Conservation (phyloP, 176 grass and related monocot genomes). For the Avena eriantha region DNA sequence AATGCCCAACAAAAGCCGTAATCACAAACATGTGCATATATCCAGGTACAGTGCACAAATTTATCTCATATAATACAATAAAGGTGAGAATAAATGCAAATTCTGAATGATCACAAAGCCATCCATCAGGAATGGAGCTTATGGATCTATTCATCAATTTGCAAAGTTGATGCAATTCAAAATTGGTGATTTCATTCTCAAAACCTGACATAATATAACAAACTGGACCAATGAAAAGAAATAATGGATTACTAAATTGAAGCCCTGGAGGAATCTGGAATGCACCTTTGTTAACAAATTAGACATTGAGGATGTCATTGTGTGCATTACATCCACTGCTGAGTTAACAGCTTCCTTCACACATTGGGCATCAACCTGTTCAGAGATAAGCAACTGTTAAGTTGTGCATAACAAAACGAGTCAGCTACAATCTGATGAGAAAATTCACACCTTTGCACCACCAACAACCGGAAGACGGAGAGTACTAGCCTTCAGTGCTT, state of each 20-base stretch:
- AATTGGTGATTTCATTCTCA: slow-evolving; percentile 6
- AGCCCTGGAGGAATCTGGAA: slow-evolving; percentile 26
- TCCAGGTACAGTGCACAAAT: background rate
- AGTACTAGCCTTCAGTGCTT: slow-evolving; percentile 95
- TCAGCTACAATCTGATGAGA: slow-evolving; percentile 22
- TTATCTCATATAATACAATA: background rate
- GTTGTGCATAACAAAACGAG: slow-evolving; percentile 32
- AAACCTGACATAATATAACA: slow-evolving; percentile 19
- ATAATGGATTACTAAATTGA: background rate
- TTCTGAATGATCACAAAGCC: background rate
- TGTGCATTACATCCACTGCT: slow-evolving; percentile 79
- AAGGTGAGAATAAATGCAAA: background rate
- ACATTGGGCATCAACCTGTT: slow-evolving; percentile 77
- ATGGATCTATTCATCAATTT: slow-evolving; percentile 25
- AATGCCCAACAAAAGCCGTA: background rate
- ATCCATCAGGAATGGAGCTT: slow-evolving; percentile 17
- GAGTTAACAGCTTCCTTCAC: slow-evolving; percentile 87
- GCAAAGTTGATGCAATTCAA: background rate
- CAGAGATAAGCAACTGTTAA: slow-evolving; percentile 37
- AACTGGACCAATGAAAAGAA: slow-evolving; percentile 13
- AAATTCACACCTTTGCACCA: slow-evolving; percentile 84
- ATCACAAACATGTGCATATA: slow-evolving; percentile 10
- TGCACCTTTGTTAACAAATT: slow-evolving; percentile 80
- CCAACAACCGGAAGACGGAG: slow-evolving; percentile 90
- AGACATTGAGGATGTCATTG: slow-evolving; percentile 80